Evolutionary conservation across 768 basidiomycete species (phyloP), one percentile per base, ranked within the genome.

Genomic region (Pisolithus marmoratus): DNA sequence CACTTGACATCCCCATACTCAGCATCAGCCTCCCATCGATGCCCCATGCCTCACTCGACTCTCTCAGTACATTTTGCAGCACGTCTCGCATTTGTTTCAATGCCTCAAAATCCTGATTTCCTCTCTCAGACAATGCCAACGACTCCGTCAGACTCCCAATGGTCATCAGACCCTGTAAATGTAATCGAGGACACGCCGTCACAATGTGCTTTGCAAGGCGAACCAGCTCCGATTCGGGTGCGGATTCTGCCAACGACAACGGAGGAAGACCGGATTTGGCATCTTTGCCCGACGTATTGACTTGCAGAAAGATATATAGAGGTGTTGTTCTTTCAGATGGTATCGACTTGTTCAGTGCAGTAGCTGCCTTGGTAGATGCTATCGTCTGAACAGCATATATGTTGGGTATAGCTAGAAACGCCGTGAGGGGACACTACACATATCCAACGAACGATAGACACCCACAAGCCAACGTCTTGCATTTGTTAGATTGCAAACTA

Each of bases 1-100:
- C 95, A 55, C 84, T 86, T 47, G 92, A 94, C 95, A 97, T 97
- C 7, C 95, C 95, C 94, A 96, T 97, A 52, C 90, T 92, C 65
- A 92, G 62, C 59, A 85, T 24, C 48, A 92, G 64, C 54, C 64
- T 67, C 14, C 81, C 80, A 3, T 67, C 66, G 24, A 74, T 67
- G 12, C 84, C 85, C 79, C 81, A 81, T 29, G 42, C 60, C 26
- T 46, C 54, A 20, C 29, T 38, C 14, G 53, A 58, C 0, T 59
- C 55, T 5, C 54, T 26, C 51, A 91, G 69, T 31, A 72, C 69
- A 2, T 57, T 66, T 51, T 81, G 70, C 50, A 96, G 68, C 12
- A 74, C 54, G 55, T 82, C 81, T 48, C 87, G 72, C 14, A 89
- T 88, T 58, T 71, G 71, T 54, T 77, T 82, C 50, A 96, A 74